Conservation (phyloP, 2,329 filamentous ascomycete species). For the Neofusicoccum parvum region DNA sequence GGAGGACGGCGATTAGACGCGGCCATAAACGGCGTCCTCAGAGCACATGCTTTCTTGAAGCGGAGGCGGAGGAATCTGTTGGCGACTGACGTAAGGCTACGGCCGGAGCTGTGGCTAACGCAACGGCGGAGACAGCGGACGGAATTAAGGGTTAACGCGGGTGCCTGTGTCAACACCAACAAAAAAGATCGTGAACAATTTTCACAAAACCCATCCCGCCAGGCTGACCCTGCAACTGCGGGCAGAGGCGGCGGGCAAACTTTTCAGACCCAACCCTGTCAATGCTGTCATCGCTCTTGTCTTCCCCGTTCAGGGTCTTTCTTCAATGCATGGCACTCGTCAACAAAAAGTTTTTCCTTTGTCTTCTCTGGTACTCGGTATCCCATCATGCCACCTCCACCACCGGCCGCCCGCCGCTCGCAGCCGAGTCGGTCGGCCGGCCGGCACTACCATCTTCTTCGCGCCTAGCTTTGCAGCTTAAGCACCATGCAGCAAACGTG, state of each 20-base stretch:
- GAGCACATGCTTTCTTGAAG: not conserved
- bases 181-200: not conserved
- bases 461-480: not conserved
- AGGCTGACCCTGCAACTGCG: not conserved
- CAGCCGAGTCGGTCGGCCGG: not conserved
- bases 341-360: not conserved
- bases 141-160: not conserved
- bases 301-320: not conserved
- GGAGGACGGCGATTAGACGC: not conserved
- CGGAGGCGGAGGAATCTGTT: constrained; percentile 1
- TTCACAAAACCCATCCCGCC: not conserved
- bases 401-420: not conserved
- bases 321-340: not conserved
- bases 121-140: not conserved
- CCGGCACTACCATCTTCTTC: not conserved
- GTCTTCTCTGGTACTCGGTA: not conserved
- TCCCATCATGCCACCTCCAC: not conserved
- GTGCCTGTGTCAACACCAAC: not conserved
- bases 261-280: too few species aligned
- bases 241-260: not conserved
- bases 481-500: not conserved
- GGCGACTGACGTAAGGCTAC: not conserved
- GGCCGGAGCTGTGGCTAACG: not conserved
- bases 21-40: not conserved
- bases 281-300: too few species aligned